These are phyloP conservation scores for Phytophthora uliginosa DNA, from an alignment of 352 stramenopile genomes.

Conservation along the genomic window DNA sequence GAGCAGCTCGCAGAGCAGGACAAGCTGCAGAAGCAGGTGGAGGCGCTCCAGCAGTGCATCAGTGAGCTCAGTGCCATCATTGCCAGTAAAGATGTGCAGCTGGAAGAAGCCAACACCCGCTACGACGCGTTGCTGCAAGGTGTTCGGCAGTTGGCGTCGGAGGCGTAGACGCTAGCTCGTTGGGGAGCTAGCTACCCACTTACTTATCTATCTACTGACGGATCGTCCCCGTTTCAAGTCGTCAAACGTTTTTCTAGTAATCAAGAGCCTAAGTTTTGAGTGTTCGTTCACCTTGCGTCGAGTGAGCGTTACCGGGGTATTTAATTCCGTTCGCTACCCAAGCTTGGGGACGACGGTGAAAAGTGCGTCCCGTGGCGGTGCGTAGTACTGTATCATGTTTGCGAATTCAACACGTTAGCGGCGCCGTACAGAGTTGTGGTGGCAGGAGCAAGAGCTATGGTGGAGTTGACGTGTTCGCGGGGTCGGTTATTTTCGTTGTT, in stretches of 20 bases:
- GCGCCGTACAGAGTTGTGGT: background rate
- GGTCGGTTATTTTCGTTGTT: conserved; percentile 14
- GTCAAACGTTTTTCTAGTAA: conserved; percentile 21
- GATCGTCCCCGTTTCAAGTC: background rate
- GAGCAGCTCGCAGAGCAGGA: conserved; percentile 6
- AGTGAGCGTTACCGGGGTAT: background rate
- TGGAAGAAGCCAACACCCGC: conserved; percentile 11
- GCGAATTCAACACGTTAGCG: background rate
- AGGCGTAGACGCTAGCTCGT: conserved; percentile 3
- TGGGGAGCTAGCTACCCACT: background rate
- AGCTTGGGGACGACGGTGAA: conserved; percentile 2
- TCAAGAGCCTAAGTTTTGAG: conserved; percentile 6
- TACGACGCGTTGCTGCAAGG: conserved; percentile 20
- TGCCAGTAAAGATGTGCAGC: conserved; percentile 17
- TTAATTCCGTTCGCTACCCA: too few relatives aligned
- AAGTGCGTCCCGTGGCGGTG: background rate
- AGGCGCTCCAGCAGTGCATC: conserved; percentile 23
- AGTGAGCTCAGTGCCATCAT: conserved; percentile 30
- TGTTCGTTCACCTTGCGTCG: background rate
- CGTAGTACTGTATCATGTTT: background rate
- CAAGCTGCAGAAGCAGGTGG: conserved; percentile 18
- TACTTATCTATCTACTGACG: background rate
- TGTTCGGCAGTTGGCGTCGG: conserved; percentile 9
- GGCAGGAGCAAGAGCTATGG: background rate
- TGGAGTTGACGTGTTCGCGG: conserved; percentile 3